Evolutionary conservation across 805 yeast species (phyloP), one percentile per base, ranked within the genome.

Genomic region (Yarrowia sp.): DNA sequence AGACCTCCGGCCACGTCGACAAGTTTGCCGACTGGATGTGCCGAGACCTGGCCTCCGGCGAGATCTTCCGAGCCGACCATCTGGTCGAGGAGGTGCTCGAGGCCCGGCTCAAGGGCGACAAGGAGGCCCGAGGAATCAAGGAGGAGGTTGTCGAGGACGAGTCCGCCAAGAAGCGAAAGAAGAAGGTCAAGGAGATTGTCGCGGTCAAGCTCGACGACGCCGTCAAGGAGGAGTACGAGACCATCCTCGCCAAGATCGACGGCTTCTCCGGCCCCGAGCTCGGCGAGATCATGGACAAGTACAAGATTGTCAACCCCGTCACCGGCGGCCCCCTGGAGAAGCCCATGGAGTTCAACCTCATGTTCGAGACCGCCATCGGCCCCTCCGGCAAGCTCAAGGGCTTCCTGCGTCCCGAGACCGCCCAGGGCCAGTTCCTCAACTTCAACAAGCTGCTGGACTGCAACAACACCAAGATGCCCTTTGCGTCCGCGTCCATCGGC

Each of bases 1-100:
- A 96, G 80, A 96, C 99, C 44, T 93, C 98, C 56, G 99, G 99
- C 70, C 99, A 94, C 76, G 99, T 94, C 67, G 99, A 94, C 76
- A 94, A 94, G 80, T 94, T 94, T 73, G 90, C 97, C 67, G 99
- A 94, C 76, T 94, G 97, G 97, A 94, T 94, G 99, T 91, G 97
- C 77, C 86, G 88, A 71, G 99, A 94, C 76, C 79, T 85, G 71
- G 89, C 89, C 74, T 89, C 97, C 39, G 99, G 99, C 68, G 99
- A 94, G 78, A 94, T 94, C 69, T 94, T 94, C 81, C 84, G 99
- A 78, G 98, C 97, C 60, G 99, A 94, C 76, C 99, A 94, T 76
- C 80, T 94, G 70, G 96, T 94, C 56, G 99, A 94, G 79, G 99
- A 94, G 79, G 99, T 96, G 12, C 80, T 94, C 69, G 99, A 94